Conservation (phyloP, 495 filamentous ascomycete species). For the Penicillium manginii region DNA sequence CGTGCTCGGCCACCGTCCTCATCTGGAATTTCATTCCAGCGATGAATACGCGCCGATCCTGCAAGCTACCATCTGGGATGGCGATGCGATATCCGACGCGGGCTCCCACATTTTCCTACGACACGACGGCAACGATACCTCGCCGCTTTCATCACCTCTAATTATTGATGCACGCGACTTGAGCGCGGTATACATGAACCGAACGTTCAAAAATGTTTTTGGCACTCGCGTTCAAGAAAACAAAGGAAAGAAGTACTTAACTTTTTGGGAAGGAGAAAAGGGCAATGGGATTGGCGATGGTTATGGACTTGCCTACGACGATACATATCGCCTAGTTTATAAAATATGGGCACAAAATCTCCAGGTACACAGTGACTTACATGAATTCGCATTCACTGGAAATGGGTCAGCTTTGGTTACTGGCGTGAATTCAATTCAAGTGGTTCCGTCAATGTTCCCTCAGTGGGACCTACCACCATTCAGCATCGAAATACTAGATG, state of each 20-base stretch:
- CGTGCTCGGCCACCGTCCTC: constrained; percentile 24
- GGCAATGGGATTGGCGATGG: constrained; percentile 25
- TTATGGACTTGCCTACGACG: constrained; percentile 26
- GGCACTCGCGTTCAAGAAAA: constrained; percentile 26
- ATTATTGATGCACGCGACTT: constrained; percentile 22
- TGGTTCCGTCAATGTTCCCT: neutral
- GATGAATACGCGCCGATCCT: constrained; percentile 23
- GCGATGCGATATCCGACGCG: constrained; percentile 14
- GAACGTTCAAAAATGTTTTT: constrained; percentile 26
- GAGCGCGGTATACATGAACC: constrained; percentile 27
- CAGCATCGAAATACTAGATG: constrained; percentile 33
- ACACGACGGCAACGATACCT: constrained; percentile 26
- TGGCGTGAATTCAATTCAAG: constrained; percentile 41
- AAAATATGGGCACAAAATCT: constrained; percentile 26
- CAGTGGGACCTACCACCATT: constrained; percentile 2
- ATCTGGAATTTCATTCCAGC: constrained; percentile 28
- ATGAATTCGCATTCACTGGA: constrained; percentile 43
- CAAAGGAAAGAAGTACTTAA: constrained; percentile 20
- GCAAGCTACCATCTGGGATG: constrained; percentile 24
- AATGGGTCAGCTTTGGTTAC: constrained; percentile 50
- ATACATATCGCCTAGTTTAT: constrained; percentile 22
- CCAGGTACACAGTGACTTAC: constrained; percentile 27
- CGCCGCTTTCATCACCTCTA: constrained; percentile 24
- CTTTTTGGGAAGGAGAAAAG: constrained; percentile 27
- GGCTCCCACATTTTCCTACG: constrained; percentile 29